Evolutionary conservation across 2,329 filamentous ascomycete species (phyloP).

Genomic region (Ophiostoma angusticollis): DNA sequence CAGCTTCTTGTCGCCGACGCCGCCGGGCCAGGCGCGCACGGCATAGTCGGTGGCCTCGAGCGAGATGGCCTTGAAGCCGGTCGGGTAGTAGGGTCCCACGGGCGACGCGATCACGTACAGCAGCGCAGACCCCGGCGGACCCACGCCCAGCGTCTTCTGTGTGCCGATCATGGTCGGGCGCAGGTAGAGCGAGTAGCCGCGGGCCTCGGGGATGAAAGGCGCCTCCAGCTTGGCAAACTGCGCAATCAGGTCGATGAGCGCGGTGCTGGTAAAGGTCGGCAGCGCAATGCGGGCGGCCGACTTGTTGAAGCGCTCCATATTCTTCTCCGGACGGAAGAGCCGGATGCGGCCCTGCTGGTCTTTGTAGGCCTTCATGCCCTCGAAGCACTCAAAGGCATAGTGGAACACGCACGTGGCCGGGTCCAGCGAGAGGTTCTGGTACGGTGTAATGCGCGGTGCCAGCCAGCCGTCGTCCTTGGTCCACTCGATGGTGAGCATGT

Average conservation of each 20-base stretch:
- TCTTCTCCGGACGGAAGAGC: slow-evolving; percentile 87
- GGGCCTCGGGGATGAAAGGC: slow-evolving; percentile 75
- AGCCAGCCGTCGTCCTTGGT: slow-evolving; percentile 74
- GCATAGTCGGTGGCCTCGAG: slow-evolving; percentile 95
- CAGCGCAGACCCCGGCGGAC: slow-evolving; percentile 80
- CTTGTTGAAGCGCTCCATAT: slow-evolving; percentile 91
- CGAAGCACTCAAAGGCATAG: slow-evolving; percentile 96
- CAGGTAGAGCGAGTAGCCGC: slow-evolving; percentile 90
- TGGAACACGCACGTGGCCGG: slow-evolving; percentile 95
- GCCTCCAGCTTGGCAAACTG: slow-evolving; percentile 69
- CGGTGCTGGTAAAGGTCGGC: slow-evolving; percentile 65
- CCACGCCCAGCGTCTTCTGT: slow-evolving; percentile 84
- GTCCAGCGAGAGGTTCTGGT: slow-evolving; percentile 94
- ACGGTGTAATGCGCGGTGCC: slow-evolving; percentile 71
- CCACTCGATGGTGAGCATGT: slow-evolving; percentile 96
- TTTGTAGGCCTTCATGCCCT: slow-evolving; percentile 99
- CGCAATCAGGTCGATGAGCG: slow-evolving; percentile 69
- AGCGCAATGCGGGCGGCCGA: slow-evolving; percentile 85
- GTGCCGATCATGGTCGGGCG: slow-evolving; percentile 96
- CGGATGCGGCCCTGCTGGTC: slow-evolving; percentile 66
- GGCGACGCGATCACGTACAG: slow-evolving; percentile 93
- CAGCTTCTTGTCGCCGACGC: slow-evolving; percentile 95
- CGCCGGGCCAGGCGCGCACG: slow-evolving; percentile 93
- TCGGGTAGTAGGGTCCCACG: slow-evolving; percentile 95
- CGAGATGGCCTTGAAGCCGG: slow-evolving; percentile 93